Evolutionary conservation across 306 rosid genomes (phyloP).

Genomic region (Quercus glauca): DNA sequence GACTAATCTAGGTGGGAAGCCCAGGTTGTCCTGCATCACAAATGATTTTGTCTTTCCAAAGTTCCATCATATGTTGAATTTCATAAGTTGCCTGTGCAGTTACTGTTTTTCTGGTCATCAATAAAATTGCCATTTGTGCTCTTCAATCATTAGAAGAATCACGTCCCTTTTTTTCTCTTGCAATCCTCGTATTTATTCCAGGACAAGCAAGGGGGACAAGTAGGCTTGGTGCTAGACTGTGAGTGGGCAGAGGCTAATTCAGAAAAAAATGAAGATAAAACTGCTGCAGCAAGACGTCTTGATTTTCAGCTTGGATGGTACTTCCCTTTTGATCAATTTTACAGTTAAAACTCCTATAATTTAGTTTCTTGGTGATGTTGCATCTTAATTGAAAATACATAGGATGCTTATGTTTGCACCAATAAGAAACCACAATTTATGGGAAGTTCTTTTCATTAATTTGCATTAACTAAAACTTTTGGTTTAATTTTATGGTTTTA

Average conservation of each 20-base stretch:
- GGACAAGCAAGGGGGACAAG: constrained; percentile 82
- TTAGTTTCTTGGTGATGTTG: constrained; percentile 6
- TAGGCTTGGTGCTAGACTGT: constrained; percentile 74
- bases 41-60: not conserved
- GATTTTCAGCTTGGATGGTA: constrained; percentile 97
- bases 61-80: not conserved
- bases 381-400: constrained; percentile 3
- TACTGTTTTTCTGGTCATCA: not conserved
- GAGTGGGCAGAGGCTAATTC: constrained; percentile 97
- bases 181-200: constrained; percentile 20
- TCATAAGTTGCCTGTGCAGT: not conserved
- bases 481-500: not conserved
- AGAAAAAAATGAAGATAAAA: constrained; percentile 60
- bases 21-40: too few relatives aligned
- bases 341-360: not conserved
- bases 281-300: constrained; percentile 81
- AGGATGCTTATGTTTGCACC: not conserved
- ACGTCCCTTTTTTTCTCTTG: constrained; percentile 14
- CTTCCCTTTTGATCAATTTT: not conserved
- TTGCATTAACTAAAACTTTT: not conserved
- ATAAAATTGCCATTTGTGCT: not conserved
- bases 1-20: too few relatives aligned
- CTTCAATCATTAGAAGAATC: not conserved
- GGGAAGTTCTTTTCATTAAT: constrained; percentile 7
- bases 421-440: constrained; percentile 2